Evolutionary conservation across 2,329 filamentous ascomycete genomes (phyloP).

Genomic region (Chaetoscypha palmicola): DNA sequence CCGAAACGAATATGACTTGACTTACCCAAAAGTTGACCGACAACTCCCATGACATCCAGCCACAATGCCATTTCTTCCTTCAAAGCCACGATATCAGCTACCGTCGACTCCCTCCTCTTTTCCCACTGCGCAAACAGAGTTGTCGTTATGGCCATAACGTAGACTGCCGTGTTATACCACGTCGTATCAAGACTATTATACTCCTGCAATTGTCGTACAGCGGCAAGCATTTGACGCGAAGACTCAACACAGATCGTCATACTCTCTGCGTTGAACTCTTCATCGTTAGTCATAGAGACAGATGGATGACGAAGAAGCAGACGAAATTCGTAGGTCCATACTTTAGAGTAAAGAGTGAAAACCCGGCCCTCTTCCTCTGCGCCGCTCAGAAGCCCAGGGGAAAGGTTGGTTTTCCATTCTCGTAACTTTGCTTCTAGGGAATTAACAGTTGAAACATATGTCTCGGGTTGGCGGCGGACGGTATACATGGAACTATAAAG

Average conservation of each 20-base stretch:
- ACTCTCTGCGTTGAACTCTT: slow-evolving; percentile 51
- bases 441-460: slow-evolving; percentile 57
- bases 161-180: slow-evolving; percentile 68
- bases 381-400: slow-evolving; percentile 48
- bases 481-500: slow-evolving; percentile 73
- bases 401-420: slow-evolving; percentile 57
- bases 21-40: slow-evolving; percentile 59
- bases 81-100: slow-evolving; percentile 52
- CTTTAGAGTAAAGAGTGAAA: slow-evolving; percentile 48
- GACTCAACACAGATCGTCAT: slow-evolving; percentile 60
- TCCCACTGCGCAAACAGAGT: slow-evolving; percentile 64
- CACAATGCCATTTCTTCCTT: slow-evolving; percentile 62
- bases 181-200: slow-evolving; percentile 68
- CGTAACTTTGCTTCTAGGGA: slow-evolving; percentile 58
- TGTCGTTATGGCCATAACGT: slow-evolving; percentile 66
- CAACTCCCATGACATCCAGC: slow-evolving; percentile 61
- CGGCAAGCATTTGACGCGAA: slow-evolving; percentile 55
- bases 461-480: slow-evolving; percentile 53
- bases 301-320: slow-evolving; percentile 57
- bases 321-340: slow-evolving; percentile 49
- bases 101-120: slow-evolving; percentile 52
- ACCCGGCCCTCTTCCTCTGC: slow-evolving; percentile 38
- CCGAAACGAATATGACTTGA: no score
- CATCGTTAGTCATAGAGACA: slow-evolving; percentile 48
- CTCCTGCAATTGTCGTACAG: slow-evolving; percentile 51